Percentiles rank a stretch among this genome's conserved stretches.
Conservation (phyloP, 139 green algal species). For the Choricystis sp. region DNA sequence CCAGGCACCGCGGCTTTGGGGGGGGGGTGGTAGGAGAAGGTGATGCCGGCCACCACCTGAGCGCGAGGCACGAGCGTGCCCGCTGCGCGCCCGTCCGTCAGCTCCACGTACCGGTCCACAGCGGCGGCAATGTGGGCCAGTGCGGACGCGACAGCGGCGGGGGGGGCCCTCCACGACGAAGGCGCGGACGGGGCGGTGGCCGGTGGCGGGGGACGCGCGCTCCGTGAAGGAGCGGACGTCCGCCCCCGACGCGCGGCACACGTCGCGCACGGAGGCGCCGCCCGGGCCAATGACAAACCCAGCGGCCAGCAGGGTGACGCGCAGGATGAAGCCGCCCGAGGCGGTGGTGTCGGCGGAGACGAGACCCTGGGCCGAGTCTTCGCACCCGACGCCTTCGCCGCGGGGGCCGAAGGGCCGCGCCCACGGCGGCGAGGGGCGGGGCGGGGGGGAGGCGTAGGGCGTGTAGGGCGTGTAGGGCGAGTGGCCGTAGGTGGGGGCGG, state of each 20-base stretch:
- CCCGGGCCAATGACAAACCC: constrained; percentile 72
- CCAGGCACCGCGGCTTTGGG: constrained; percentile 52
- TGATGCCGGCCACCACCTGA: constrained; percentile 58
- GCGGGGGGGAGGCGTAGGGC: too few relatives aligned
- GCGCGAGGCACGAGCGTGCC: constrained; percentile 53
- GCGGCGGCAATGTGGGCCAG: constrained; percentile 49
- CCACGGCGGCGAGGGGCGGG: too few relatives aligned
- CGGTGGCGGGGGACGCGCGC: neutral
- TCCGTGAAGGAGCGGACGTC: constrained; percentile 71
- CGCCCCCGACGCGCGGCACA: constrained; percentile 45
- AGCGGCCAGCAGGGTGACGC: constrained; percentile 73
- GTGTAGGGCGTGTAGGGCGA: too few relatives aligned
- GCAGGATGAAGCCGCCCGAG: constrained; percentile 33
- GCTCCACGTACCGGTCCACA: constrained; percentile 75
- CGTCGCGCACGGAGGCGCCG: constrained; percentile 53
- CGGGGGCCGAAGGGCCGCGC: too few relatives aligned
- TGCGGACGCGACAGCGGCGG: constrained; percentile 21
- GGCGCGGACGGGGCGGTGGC: constrained; percentile 27
- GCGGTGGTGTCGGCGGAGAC: constrained; percentile 28
- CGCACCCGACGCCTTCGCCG: constrained; percentile 45
- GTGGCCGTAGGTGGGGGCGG: too few relatives aligned
- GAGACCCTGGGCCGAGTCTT: constrained; percentile 72
- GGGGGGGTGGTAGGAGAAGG: constrained; percentile 79
- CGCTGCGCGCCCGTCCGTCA: constrained; percentile 54
- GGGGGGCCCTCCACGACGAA: constrained; percentile 34